These are phyloP conservation scores for Jatropha curcas DNA, from an alignment of 345 rosid species.

Conservation along the genomic window DNA sequence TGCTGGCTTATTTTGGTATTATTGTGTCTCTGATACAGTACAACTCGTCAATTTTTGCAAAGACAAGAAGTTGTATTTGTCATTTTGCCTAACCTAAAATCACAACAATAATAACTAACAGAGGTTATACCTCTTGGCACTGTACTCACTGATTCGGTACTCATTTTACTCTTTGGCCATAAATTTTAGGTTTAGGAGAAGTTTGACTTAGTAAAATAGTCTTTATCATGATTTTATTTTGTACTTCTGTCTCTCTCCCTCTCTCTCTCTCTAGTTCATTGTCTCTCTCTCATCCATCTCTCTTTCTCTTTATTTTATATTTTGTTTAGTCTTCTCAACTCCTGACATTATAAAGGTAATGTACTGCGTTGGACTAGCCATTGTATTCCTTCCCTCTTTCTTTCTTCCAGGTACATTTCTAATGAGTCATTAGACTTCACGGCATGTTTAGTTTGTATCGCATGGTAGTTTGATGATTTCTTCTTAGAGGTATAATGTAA, in stretches of 20 bases:
- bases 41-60: not conserved
- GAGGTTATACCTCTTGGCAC: slow-evolving; percentile 10
- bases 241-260: not conserved
- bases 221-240: not conserved
- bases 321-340: not conserved
- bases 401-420: not conserved
- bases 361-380: not conserved
- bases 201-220: not conserved
- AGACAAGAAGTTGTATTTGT: slow-evolving; percentile 1
- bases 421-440: not conserved
- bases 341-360: not conserved
- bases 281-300: not conserved
- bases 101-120: not conserved
- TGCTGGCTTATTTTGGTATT: slow-evolving; percentile 1
- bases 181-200: not conserved
- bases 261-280: no score
- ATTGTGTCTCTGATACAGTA: slow-evolving; percentile 9
- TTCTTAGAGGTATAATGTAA: not conserved
- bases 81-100: not conserved
- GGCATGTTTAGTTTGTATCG: not conserved
- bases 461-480: not conserved
- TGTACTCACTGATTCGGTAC: not conserved
- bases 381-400: not conserved
- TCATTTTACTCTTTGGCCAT: not conserved
- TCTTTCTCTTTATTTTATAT: not conserved